Evolutionary conservation across 2,329 filamentous ascomycete genomes (phyloP).

Genomic region (Pseudogymnoascus sp.): DNA sequence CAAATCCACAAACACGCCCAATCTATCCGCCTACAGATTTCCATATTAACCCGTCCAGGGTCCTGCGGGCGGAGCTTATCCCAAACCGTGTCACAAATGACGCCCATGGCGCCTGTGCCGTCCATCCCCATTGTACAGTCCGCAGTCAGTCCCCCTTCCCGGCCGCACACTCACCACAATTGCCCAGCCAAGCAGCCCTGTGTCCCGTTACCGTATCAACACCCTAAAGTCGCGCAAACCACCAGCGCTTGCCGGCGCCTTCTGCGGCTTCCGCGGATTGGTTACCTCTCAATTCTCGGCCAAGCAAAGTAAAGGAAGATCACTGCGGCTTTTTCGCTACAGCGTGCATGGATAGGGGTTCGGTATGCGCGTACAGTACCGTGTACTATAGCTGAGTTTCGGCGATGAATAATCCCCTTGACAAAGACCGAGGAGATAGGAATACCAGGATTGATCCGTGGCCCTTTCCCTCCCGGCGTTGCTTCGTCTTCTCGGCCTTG

Average conservation of each 20-base stretch:
- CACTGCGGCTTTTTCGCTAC: not conserved
- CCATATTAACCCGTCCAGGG: not conserved
- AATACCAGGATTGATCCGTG: not conserved
- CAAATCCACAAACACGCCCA: not conserved
- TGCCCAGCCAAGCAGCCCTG: too few species aligned
- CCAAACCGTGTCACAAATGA: not conserved
- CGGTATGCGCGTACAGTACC: too few species aligned
- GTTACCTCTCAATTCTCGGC: too few species aligned
- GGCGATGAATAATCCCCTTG: not conserved
- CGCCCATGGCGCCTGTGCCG: not conserved
- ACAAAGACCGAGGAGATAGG: not conserved
- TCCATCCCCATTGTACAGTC: not conserved
- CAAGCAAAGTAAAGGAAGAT: not conserved
- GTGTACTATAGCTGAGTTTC: not conserved
- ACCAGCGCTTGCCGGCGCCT: not conserved
- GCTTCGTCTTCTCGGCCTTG: not conserved
- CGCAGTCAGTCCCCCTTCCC: too few species aligned
- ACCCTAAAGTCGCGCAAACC: not conserved
- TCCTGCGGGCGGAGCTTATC: not conserved
- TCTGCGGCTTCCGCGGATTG: not conserved
- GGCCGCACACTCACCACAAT: too few species aligned
- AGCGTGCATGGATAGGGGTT: too few species aligned
- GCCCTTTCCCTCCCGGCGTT: not conserved
- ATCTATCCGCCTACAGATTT: not conserved
- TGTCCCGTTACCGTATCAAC: not conserved